A percentile compares a stretch with the other conserved stretches of the same genome.
These are phyloP conservation scores for Uronychia binucleata DNA, from an alignment of 73 alveolate species.

Conservation along the genomic window DNA sequence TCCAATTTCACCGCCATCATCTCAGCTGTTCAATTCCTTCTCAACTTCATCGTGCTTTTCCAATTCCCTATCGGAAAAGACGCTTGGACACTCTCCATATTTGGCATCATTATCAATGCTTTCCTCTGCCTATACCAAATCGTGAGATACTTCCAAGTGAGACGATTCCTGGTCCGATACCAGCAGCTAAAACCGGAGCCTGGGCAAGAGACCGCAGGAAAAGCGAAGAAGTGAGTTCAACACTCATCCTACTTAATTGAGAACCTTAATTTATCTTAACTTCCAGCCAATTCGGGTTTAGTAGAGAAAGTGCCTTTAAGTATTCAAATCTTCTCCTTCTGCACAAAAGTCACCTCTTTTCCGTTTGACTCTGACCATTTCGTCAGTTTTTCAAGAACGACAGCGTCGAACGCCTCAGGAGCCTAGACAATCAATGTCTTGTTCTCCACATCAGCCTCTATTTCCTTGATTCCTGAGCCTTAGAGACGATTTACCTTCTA, in stretches of 20 bases:
- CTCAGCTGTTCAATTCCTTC: conserved; percentile 10
- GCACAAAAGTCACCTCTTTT: neutral
- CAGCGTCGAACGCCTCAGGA: neutral
- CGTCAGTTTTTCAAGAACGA: neutral
- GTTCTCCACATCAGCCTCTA: neutral
- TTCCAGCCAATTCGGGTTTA: neutral
- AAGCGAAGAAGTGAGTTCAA: neutral
- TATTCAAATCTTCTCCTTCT: neutral
- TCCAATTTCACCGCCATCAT: conserved; percentile 51
- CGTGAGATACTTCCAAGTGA: neutral
- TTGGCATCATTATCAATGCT: conserved; percentile 5
- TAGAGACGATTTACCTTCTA: neutral
- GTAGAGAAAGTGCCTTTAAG: too few relatives aligned
- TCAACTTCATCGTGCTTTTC: conserved; percentile 7
- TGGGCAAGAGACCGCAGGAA: neutral
- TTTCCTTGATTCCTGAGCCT: neutral
- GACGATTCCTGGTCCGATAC: neutral
- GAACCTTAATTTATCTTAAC: neutral
- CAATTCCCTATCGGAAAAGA: conserved; percentile 23
- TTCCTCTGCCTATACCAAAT: conserved; percentile 19
- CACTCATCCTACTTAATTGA: neutral
- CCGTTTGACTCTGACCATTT: neutral
- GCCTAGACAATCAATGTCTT: neutral
- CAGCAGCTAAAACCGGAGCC: neutral
- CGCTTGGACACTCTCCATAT: conserved; percentile 25